Evolutionary conservation across 495 filamentous ascomycete genomes (phyloP).

Genomic region (Neurospora tetraspora): DNA sequence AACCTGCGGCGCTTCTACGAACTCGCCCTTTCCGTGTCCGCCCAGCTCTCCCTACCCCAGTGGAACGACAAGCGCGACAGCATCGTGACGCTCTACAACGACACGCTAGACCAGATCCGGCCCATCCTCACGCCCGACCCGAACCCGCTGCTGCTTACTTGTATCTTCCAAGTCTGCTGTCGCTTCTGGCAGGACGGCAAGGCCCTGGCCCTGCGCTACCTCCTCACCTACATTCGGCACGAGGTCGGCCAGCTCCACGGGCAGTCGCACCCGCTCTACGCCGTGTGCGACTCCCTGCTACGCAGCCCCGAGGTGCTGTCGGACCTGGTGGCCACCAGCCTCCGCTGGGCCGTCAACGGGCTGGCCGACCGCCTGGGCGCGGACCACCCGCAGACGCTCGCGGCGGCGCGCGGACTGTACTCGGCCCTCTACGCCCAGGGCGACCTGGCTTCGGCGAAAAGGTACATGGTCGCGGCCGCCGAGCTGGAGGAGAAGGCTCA

Average conservation of each 20-base stretch:
- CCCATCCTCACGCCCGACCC: background rate
- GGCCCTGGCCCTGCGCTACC: background rate
- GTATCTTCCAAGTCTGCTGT: background rate
- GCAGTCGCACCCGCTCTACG: background rate
- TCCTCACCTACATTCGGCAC: background rate
- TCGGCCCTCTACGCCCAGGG: background rate
- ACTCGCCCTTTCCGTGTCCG: background rate
- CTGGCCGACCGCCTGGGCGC: background rate
- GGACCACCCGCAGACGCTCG: background rate
- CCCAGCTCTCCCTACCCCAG: background rate
- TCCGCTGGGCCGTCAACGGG: background rate
- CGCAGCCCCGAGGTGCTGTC: background rate
- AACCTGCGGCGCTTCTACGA: background rate
- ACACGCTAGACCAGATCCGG: background rate
- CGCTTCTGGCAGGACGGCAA: background rate
- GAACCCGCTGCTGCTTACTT: background rate
- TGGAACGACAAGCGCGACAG: background rate
- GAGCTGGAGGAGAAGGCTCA: background rate
- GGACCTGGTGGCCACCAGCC: background rate
- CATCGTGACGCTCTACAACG: background rate
- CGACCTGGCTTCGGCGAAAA: background rate
- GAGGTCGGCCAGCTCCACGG: background rate
- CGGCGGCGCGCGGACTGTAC: background rate
- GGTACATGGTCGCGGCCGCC: background rate
- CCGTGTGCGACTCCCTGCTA: background rate